Evolutionary conservation across 139 green algal genomes (phyloP), one percentile per base, ranked within the genome.

Genomic region (Yamagishiella unicocca): DNA sequence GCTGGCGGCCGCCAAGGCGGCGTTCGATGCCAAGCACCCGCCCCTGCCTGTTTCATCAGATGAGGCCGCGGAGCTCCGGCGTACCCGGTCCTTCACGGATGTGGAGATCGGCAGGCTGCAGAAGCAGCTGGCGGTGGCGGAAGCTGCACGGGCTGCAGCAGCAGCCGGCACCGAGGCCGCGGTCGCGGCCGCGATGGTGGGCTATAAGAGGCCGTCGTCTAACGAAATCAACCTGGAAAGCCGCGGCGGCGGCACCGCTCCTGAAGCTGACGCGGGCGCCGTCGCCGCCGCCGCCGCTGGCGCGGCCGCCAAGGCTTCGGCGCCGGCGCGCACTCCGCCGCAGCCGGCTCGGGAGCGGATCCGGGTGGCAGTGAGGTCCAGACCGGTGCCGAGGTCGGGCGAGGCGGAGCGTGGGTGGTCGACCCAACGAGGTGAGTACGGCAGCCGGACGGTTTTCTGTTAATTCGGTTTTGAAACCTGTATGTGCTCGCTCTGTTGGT

Each of bases 321-420:
- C 38, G 70, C 38, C 40, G 43, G 12, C 25, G 40, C 24, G 29
- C 12, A 12, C 72, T 3, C 9, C 50, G n/a, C 55, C n/a, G 45
- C 42, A 14, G 75, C 75, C 75, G 22, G n/a, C 42, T 3, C 61
- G 77, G 31, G 87, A 87, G 81, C 73, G 83, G 1, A 80, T 91
- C 10, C 87, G 82, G 0, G 87, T 89, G 64, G 88, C 82, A n/a
- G 66, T 91, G 74, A 73, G 88, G 24, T 40, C 75, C 6, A 40
- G 82, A 40, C 88, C 88, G 53, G 72, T 89, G 64, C 7, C n/a
- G 46, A 33, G 74, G 31, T 14, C n/a, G 1, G 38, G 62, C 29
- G 87, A 90, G 46, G 19, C 83, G 14, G 40, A 35, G 80, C 87
- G 14, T 90, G 81, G 78, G 22, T 81, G 4, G n/a, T 90, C 1